Evolutionary conservation across 1,284 basidiomycete genomes (phyloP).

Genomic region (Sporisorium scitamineum): DNA sequence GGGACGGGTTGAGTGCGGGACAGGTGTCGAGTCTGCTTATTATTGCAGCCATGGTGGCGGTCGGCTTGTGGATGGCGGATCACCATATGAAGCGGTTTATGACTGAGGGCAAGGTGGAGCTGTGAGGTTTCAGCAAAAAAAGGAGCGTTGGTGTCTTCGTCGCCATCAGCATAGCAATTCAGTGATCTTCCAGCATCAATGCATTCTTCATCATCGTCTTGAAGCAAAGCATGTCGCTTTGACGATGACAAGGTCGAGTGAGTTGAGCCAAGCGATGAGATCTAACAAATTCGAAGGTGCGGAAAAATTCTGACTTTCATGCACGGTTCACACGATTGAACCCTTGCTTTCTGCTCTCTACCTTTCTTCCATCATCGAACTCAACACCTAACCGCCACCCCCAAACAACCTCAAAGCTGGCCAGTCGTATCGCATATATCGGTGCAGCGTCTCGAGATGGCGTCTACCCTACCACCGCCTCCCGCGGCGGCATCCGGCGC

Average conservation of each 20-base stretch:
- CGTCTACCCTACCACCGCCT: conserved; percentile 10
- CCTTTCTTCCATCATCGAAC: conserved; percentile 1
- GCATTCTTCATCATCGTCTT: background rate
- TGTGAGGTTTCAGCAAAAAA: background rate
- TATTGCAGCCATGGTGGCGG: conserved; percentile 16
- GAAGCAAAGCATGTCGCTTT: background rate
- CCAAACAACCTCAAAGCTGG: background rate
- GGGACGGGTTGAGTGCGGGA: conserved; percentile 14
- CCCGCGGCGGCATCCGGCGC: conserved; percentile 1
- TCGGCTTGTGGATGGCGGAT: conserved; percentile 25
- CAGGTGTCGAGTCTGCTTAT: conserved; percentile 24
- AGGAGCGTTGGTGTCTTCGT: background rate
- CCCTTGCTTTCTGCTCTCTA: background rate
- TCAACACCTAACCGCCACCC: background rate
- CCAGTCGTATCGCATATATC: too few relatives aligned
- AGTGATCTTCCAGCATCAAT: background rate
- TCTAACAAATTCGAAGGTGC: background rate
- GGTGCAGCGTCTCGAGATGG: background rate
- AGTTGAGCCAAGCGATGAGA: too few relatives aligned
- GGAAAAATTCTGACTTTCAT: background rate
- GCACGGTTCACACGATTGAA: conserved; percentile 6
- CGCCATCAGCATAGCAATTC: background rate
- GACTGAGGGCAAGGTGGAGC: conserved; percentile 7
- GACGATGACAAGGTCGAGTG: too few relatives aligned
- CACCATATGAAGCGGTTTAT: conserved; percentile 22